Conservation (phyloP, 2,329 filamentous ascomycete species). For the Rhynchosporium graminicola region DNA sequence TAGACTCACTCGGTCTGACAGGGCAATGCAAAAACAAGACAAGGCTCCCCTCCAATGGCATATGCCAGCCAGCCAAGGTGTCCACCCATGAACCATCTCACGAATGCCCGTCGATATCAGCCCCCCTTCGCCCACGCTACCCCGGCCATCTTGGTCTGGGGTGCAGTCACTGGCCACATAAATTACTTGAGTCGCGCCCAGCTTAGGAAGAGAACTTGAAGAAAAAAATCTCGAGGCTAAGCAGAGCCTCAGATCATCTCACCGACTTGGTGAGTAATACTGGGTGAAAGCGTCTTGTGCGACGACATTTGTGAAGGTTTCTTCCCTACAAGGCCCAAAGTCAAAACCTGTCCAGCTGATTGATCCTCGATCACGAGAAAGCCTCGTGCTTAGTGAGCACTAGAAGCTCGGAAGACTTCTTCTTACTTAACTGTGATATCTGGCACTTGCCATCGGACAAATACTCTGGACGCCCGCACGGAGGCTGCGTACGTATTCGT, state of each 20-base stretch:
- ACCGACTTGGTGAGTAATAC: conserved; percentile 17
- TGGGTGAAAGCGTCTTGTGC: background rate
- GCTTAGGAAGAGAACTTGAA: too few species aligned
- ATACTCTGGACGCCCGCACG: background rate
- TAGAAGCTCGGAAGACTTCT: background rate
- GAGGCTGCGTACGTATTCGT: conserved; percentile 15
- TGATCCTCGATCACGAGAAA: conserved; percentile 13
- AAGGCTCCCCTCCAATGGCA: conserved; percentile 17
- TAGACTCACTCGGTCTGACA: conserved; percentile 25
- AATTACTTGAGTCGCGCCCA: background rate
- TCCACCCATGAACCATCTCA: conserved; percentile 7
- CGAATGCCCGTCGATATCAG: conserved; percentile 15
- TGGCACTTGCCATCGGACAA: background rate
- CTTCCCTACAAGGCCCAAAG: conserved; percentile 10
- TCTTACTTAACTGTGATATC: background rate
- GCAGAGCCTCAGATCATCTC: conserved; percentile 21
- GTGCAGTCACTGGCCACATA: conserved; percentile 14
- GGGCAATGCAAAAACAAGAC: background rate
- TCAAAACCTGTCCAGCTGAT: conserved; percentile 13
- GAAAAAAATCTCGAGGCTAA: conserved; percentile 6
- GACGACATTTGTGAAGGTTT: background rate
- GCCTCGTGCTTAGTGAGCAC: conserved; percentile 11
- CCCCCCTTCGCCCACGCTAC: conserved; percentile 21
- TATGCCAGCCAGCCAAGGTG: conserved; percentile 22
- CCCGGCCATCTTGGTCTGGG: conserved; percentile 19